Percentiles rank a stretch among this genome's conserved stretches.
These are phyloP conservation scores for Loxodes magnus DNA, from an alignment of 73 alveolate species.

Conservation along the genomic window DNA sequence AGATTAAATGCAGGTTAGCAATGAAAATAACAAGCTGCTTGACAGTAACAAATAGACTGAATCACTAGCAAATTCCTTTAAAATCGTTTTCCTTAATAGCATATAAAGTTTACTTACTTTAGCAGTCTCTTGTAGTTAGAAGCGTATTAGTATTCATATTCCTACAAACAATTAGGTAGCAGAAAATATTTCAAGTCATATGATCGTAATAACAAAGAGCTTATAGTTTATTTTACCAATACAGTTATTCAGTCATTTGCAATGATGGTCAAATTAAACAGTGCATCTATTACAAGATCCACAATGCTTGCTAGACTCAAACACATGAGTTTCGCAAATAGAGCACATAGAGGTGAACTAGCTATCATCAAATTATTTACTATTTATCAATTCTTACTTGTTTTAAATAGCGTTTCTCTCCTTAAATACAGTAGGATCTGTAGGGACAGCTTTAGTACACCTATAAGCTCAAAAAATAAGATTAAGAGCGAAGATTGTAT, in stretches of 20 bases:
- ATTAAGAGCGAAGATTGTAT: too few species aligned
- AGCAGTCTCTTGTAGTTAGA: too few species aligned
- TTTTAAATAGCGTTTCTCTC: background rate
- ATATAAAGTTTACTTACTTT: background rate
- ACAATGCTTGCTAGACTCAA: conserved; percentile 4
- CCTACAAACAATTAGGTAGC: background rate
- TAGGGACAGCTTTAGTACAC: too few species aligned
- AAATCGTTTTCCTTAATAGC: background rate
- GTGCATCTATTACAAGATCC: conserved; percentile 12
- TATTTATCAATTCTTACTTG: background rate
- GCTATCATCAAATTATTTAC: background rate
- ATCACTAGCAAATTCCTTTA: background rate
- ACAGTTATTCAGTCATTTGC: conserved; percentile 11
- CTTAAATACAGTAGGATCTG: background rate
- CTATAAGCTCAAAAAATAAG: background rate
- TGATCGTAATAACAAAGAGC: background rate
- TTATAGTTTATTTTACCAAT: conserved; percentile 1
- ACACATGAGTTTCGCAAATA: conserved; percentile 4
- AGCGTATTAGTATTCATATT: background rate
- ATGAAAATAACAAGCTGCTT: too few species aligned
- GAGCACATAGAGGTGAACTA: conserved; percentile 1
- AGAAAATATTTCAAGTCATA: background rate
- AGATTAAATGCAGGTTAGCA: background rate
- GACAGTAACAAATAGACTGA: background rate
- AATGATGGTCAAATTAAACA: conserved; percentile 10